Conservation (phyloP, 768 basidiomycete genomes). For the Pulveroboletus frians region DNA sequence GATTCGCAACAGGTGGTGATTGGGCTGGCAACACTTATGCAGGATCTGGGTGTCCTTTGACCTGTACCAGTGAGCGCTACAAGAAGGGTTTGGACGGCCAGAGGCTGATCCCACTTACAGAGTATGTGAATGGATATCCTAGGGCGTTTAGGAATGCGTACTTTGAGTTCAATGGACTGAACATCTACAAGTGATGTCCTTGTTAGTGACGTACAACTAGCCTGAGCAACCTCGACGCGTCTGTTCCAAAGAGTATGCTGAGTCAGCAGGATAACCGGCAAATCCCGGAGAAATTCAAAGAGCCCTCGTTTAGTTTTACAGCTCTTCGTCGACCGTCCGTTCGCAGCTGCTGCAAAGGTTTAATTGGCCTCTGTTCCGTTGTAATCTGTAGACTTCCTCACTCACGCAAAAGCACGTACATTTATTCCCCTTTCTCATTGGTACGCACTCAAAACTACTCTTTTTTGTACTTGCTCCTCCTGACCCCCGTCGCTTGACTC, state of each 20-base stretch:
- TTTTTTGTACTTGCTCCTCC: neutral
- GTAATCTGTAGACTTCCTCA: conserved; percentile 36
- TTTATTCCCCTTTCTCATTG: conserved; percentile 31
- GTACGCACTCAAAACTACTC: conserved; percentile 6
- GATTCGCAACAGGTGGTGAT: conserved; percentile 14
- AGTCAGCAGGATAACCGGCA: conserved; percentile 28
- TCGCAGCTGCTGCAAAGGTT: conserved; percentile 23
- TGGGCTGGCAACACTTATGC: conserved; percentile 22
- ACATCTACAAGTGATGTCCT: neutral
- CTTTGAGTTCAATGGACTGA: conserved; percentile 6
- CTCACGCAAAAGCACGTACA: conserved; percentile 30
- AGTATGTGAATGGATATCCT: conserved; percentile 3
- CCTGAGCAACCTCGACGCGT: too few species aligned
- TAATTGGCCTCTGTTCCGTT: conserved; percentile 27
- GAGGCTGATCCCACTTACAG: neutral
- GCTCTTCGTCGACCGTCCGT: conserved; percentile 21
- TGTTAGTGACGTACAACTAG: too few species aligned
- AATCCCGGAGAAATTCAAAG: conserved; percentile 28
- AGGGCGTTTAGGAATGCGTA: neutral
- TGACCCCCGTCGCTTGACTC: neutral
- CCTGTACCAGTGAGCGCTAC: conserved; percentile 19
- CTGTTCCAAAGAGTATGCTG: too few species aligned
- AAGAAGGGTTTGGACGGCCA: neutral
- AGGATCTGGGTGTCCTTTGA: conserved; percentile 21
- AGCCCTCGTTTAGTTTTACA: conserved; percentile 14